These are phyloP conservation scores for Hypoxylon intermedium DNA, from an alignment of 495 filamentous ascomycete genomes.

Conservation along the genomic window DNA sequence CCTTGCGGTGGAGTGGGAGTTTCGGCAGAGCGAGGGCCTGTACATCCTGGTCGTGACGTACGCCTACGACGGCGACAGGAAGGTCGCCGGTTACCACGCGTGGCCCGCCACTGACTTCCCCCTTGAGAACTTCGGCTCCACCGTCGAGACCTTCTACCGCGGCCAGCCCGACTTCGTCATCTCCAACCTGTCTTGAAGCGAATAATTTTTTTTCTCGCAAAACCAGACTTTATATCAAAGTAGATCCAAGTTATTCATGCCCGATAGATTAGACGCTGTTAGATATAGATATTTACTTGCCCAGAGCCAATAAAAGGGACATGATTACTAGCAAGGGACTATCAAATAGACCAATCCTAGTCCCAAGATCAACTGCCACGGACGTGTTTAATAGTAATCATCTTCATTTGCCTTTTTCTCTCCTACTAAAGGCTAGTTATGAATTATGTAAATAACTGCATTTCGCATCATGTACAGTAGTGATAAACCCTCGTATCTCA, in stretches of 20 bases:
- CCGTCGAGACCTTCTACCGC: slow-evolving; percentile 25
- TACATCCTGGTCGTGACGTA: slow-evolving; percentile 37
- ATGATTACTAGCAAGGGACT: neutral
- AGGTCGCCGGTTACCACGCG: slow-evolving; percentile 33
- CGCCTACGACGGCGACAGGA: slow-evolving; percentile 20
- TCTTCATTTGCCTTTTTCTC: too few species aligned
- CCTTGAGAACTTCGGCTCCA: slow-evolving; percentile 17
- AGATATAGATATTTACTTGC: neutral
- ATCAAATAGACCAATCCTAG: neutral
- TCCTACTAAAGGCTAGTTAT: too few species aligned
- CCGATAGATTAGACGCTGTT: neutral
- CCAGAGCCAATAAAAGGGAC: neutral
- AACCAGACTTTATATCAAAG: neutral
- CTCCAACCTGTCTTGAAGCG: slow-evolving; percentile 15
- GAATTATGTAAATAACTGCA: too few species aligned
- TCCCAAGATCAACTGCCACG: neutral
- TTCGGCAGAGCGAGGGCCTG: too few species aligned
- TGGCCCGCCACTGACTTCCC: slow-evolving; percentile 37
- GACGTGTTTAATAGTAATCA: neutral
- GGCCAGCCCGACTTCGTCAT: slow-evolving; percentile 32
- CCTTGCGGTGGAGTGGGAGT: too few species aligned
- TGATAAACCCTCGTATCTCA: too few species aligned
- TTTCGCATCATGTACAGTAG: too few species aligned
- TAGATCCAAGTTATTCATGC: neutral
- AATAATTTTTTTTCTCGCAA: too few species aligned